Evolutionary conservation across 257 asterid species (phyloP), one percentile per base, ranked within the genome.

Genomic region (Nicotiana sylvestris): DNA sequence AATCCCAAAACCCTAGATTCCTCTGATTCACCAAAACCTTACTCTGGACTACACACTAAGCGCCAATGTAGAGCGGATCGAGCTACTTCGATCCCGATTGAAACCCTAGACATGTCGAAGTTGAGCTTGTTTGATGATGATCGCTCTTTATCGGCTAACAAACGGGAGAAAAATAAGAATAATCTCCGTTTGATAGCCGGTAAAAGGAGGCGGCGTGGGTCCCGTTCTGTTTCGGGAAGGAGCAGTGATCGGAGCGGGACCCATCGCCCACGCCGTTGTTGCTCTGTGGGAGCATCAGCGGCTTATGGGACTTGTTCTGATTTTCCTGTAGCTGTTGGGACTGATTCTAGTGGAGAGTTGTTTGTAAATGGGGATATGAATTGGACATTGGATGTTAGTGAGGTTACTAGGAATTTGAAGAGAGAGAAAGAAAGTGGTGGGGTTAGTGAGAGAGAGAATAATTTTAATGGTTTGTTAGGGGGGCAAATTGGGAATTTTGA

Each of bases 321-420:
- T 87, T 92, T 94, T 18, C 97, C 92, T 1, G 87, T 93, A 92
- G 94, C 90, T 69, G 86, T 92, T 0, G 98, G 97, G 32, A 95
- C 99, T 76, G 99, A 96, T 88, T 94, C 99, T 12, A 96, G 99
- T 35, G 99, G 99, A 76, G 99, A 96, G 90, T 83, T 96, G 82
- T 94, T 96, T 62, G 92, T 88, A 68, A 88, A 90, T 80, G 91
- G 97, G 84, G 98, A 96, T 12, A 77, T 92, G 56, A 92, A 93
- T 87, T 96, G 99, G 99, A 90, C 95, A 11, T 96, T 97, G 18
- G 99, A 96, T 85, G 98, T 89, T 83, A 94, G 99, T 70, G 99
- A 94, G 74, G 91, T 87, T 16, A 84, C 89, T 2, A 89, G 91
- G 93, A 87, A 84, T 80, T 82, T 88, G 35, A 87, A 91, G 90